Conservation (phyloP, 768 basidiomycete species). For the Lyophyllum atratum region DNA sequence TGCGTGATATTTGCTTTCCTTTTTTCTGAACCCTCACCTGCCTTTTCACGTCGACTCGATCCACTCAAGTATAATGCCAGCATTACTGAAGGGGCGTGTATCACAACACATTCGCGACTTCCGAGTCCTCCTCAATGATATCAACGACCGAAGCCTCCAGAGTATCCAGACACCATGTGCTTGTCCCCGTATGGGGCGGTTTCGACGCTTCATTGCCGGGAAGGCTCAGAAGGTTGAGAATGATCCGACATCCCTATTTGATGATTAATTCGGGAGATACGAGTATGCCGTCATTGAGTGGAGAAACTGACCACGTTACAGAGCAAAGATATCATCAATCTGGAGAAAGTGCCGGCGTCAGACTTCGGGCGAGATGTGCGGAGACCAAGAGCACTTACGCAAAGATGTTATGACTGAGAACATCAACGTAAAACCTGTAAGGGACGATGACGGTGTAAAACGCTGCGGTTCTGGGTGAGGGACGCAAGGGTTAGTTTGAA, state of each 20-base stretch:
- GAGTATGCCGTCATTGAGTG: background rate
- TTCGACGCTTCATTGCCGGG: background rate
- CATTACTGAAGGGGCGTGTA: too few relatives aligned
- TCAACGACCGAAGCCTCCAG: background rate
- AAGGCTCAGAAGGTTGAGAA: background rate
- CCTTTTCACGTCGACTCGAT: too few relatives aligned
- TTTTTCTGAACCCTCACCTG: too few relatives aligned
- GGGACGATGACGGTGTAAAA: constrained; percentile 6
- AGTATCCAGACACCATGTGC: constrained; percentile 9
- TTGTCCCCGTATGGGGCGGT: background rate
- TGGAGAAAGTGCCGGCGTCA: background rate
- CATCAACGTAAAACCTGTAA: constrained; percentile 6
- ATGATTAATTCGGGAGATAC: background rate
- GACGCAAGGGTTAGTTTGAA: background rate
- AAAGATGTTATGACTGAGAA: constrained; percentile 7
- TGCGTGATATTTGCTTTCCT: too few relatives aligned
- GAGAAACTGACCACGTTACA: background rate
- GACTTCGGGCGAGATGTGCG: background rate
- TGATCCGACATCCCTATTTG: background rate
- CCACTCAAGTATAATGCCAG: too few relatives aligned
- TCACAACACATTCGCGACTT: background rate
- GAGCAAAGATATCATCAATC: background rate
- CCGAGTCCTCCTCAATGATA: background rate
- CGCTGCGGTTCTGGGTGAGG: background rate
- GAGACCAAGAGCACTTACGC: constrained; percentile 1